A percentile compares a stretch with the other conserved stretches of the same genome.
These are phyloP conservation scores for Tranzscheliella williamsii DNA, from an alignment of 1,284 basidiomycete species.

Conservation along the genomic window DNA sequence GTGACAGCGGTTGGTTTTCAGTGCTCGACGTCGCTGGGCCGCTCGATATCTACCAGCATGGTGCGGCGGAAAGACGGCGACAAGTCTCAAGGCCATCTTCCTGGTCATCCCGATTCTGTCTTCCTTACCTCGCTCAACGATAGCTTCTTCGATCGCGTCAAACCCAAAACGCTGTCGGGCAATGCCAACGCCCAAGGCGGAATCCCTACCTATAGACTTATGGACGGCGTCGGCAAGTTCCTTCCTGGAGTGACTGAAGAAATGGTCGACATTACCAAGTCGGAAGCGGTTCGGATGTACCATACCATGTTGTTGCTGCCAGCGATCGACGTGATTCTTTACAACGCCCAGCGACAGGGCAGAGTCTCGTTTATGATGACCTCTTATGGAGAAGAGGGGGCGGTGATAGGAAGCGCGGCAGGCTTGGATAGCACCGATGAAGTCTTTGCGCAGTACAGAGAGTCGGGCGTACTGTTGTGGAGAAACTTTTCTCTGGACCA, in stretches of 20 bases:
- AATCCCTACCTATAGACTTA: slow-evolving; percentile 53
- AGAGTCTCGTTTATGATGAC: slow-evolving; percentile 88
- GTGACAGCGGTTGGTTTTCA: no score
- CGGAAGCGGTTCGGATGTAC: slow-evolving; percentile 51
- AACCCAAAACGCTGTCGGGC: slow-evolving; percentile 31
- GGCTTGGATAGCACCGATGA: slow-evolving; percentile 82
- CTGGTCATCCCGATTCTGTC: slow-evolving; percentile 44
- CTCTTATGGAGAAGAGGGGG: slow-evolving; percentile 82
- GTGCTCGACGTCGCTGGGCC: no score
- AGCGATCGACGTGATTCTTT: slow-evolving; percentile 81
- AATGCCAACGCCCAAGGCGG: slow-evolving; percentile 34
- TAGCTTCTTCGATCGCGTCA: slow-evolving; percentile 45
- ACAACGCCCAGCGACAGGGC: slow-evolving; percentile 89
- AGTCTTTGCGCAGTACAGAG: slow-evolving; percentile 64
- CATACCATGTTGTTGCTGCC: slow-evolving; percentile 68
- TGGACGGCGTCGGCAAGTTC: slow-evolving; percentile 44
- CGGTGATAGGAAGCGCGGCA: slow-evolving; percentile 85
- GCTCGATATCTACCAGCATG: no score
- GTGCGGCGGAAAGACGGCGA: slow-evolving; percentile 20
- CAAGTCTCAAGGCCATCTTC: slow-evolving; percentile 42
- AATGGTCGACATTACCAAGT: slow-evolving; percentile 33
- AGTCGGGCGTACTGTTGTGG: slow-evolving; percentile 87
- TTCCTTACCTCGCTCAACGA: slow-evolving; percentile 49
- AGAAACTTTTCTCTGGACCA: slow-evolving; percentile 69
- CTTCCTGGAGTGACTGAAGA: slow-evolving; percentile 45